These are phyloP conservation scores for Vigna hirtella DNA, from an alignment of 306 rosid species.

Conservation along the genomic window DNA sequence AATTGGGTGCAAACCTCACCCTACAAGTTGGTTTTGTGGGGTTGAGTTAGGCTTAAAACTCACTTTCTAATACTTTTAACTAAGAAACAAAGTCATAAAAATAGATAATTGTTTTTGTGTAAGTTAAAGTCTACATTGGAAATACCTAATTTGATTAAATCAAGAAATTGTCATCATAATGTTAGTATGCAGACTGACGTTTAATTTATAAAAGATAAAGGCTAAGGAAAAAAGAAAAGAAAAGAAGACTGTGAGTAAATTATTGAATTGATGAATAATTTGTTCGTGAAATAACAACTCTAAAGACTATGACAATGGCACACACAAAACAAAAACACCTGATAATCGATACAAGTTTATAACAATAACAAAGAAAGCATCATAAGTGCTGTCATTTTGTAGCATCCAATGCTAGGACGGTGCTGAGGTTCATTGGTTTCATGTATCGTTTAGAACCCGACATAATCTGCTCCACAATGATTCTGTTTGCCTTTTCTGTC, in stretches of 20 bases:
- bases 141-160: too few species aligned
- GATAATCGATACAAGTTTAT: conserved; percentile 9
- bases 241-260: neutral
- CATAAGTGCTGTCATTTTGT: conserved; percentile 4
- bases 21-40: too few species aligned
- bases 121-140: too few species aligned
- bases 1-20: too few species aligned
- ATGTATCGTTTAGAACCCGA: conserved; percentile 60
- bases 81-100: too few species aligned
- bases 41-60: too few species aligned
- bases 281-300: neutral
- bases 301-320: neutral
- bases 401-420: conserved; percentile 64
- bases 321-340: neutral
- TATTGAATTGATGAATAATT: conserved; percentile 30
- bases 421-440: conserved; percentile 80
- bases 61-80: too few species aligned
- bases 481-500: conserved; percentile 65
- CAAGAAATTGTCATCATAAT: too few species aligned
- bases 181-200: neutral
- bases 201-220: neutral
- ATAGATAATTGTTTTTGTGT: too few species aligned
- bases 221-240: neutral
- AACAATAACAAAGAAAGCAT: conserved; percentile 9
- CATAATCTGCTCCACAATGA: conserved; percentile 63